Evolutionary conservation across 179 eudicot genomes (phyloP).

Genomic region (Silene coronaria): DNA sequence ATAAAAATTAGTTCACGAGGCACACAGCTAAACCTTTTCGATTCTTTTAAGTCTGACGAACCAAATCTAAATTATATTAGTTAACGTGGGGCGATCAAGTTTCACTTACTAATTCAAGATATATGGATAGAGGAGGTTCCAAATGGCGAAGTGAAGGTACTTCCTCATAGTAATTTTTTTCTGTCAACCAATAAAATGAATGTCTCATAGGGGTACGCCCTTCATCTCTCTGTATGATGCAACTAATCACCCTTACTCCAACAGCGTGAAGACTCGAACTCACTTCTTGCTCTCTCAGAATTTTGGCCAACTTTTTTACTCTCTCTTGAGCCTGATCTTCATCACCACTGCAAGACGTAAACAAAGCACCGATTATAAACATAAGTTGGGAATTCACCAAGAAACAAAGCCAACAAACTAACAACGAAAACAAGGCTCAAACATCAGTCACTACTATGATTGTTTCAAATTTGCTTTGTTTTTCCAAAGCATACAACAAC

Average conservation of each 20-base stretch:
- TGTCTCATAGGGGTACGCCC: conserved; percentile 98
- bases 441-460: background rate
- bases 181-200: conserved; percentile 91
- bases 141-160: conserved; percentile 89
- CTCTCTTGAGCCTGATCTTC: conserved; percentile 99
- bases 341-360: conserved; percentile 67
- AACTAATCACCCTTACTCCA: conserved; percentile 88
- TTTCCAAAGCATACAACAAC: too few relatives aligned
- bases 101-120: conserved; percentile 76
- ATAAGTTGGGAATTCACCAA: background rate
- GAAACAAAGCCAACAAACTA: background rate
- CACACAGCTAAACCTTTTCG: conserved; percentile 4
- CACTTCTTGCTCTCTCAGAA: conserved; percentile 74
- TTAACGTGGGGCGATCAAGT: background rate
- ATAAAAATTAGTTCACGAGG: conserved; percentile 14
- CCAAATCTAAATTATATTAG: background rate
- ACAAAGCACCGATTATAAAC: conserved; percentile 9
- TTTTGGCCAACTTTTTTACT: conserved; percentile 80
- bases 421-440: conserved; percentile 6
- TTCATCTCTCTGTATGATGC: conserved; percentile 98
- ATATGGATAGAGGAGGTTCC: conserved; percentile 97
- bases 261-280: conserved; percentile 72
- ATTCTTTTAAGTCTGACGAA: conserved; percentile 4
- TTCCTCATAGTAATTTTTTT: conserved; percentile 66
- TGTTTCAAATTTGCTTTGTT: too few relatives aligned